Base-by-base conservation (phyloP, 768 basidiomycete species). In the Termitomyces sp. region DNA sequence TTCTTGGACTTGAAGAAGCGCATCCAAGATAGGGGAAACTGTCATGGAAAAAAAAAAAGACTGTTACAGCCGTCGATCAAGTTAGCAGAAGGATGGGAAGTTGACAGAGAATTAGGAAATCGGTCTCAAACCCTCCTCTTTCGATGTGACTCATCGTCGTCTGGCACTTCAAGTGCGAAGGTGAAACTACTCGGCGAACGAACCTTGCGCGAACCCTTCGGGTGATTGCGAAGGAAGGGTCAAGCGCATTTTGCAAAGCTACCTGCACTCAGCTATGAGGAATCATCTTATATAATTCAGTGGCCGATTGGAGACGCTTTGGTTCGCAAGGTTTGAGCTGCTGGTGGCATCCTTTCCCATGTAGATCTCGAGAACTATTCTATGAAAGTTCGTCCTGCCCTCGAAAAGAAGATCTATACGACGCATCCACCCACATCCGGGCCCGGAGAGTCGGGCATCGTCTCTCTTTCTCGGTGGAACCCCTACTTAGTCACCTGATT, bases 401-500 rank as follows among this genome's bases (percentile, higher is more conserved):
- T 98, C 41, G 68, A 85, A 64, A 89, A 83, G 63, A 91, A 81
- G 59, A 76, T 98, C 39, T 97, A 92, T 70, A 94, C 93, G 0
- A 79, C 88, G 0, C 82, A 85, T 63, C 88, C 92, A 12, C 97
- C 97, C 5, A 86, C 89, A 9, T 88, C 88, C 11, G 95, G 96
- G 4, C 87, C 91, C 46, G 77, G 79, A 80, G 61, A 55, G 72
- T 67, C 25, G 5, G 25, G 6, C 9, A 8, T 40, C 48, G 11
- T 17, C 25, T 9, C 28, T 21, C 34, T 16, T 44, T 1, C 5
- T 48, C 8, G 14, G 25, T 10, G 11, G 10, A 44, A 47, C 28
- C 30, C 45, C 52, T 30, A 25, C 37, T 32, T 12, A 12, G 34
- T 34, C 34, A 34, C 12, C 14, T 16, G 5, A 2, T 57, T 42